Evolutionary conservation across 1,284 basidiomycete species (phyloP), one percentile per base, ranked within the genome.

Genomic region (Cryptococcus jaspeensis): DNA sequence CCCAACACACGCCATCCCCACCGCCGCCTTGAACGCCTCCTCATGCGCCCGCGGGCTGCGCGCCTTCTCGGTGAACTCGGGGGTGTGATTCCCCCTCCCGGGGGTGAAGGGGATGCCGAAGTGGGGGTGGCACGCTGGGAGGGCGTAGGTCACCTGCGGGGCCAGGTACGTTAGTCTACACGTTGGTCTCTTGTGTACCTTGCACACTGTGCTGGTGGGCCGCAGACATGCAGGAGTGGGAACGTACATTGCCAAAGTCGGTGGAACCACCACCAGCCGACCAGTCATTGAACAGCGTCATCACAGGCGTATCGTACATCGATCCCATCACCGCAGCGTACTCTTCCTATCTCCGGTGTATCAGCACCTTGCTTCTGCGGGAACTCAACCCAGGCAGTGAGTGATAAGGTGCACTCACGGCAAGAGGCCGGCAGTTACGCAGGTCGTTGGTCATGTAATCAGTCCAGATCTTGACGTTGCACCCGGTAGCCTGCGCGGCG

Each of bases 401-500:
- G 9, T 32, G 28, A 32, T 32, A 4, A 32, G 28, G 40, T 16
- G 36, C 54, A 53, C 58, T 60, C 52, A 62, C 63, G 3, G 56
- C 53, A 12, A 68, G 45, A 12, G 56, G 53, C 15, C 50, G 44
- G 45, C 59, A 58, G 57, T 69, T 65, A 46, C 81, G 79, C 40
- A 89, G 71, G 44, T 89, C 86, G 60, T 80, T 80, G 63, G 83
- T 83, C 22, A 81, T 64, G 13, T 59, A 59, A 32, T 72, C 72
- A 18, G 70, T 60, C 4, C 78, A 76, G 52, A 87, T 72, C 46
- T 84, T 80, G 52, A 85, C 78, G 48, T 76, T 80, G 72, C 89
- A 90, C 2, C 82, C 84, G 3, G 88, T 89, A 1, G 88, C 86
- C 28, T 84, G 76, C 6, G 84, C 84, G 1, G 86, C 89, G 15